Conservation (phyloP, 2,329 filamentous ascomycete genomes). For the Coleophoma eucalyptorum region DNA sequence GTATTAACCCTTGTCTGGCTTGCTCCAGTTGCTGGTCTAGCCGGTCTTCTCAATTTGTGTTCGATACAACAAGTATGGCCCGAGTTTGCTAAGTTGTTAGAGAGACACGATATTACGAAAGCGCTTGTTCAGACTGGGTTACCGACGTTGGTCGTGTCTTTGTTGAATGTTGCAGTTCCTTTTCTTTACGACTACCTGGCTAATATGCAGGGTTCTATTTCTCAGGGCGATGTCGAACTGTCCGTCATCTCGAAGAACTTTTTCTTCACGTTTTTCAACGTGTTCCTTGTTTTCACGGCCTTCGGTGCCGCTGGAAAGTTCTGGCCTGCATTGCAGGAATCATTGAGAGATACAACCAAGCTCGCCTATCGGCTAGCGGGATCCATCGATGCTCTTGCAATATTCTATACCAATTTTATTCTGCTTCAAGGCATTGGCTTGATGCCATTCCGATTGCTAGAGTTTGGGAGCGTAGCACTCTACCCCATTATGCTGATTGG, state of each 20-base stretch:
- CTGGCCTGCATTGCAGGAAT: constrained; percentile 65
- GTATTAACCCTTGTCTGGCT: constrained; percentile 88
- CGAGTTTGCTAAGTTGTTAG: constrained; percentile 61
- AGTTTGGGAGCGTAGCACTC: constrained; percentile 80
- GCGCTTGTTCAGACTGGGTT: constrained; percentile 84
- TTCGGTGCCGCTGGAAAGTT: constrained; percentile 79
- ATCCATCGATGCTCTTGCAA: constrained; percentile 69
- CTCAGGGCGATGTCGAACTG: constrained; percentile 88
- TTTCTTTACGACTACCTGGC: constrained; percentile 94
- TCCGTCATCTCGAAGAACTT: constrained; percentile 98
- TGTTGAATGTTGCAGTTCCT: constrained; percentile 85
- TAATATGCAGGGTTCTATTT: constrained; percentile 90
- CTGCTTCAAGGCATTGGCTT: constrained; percentile 91
- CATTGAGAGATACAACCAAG: constrained; percentile 73
- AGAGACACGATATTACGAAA: constrained; percentile 63
- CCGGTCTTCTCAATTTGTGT: constrained; percentile 75
- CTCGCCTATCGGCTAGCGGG: constrained; percentile 73
- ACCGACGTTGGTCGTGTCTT: constrained; percentile 78
- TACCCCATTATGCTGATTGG: constrained; percentile 77
- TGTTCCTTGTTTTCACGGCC: constrained; percentile 91
- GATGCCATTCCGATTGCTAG: constrained; percentile 86
- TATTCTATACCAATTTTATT: constrained; percentile 92
- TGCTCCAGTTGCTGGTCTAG: constrained; percentile 73
- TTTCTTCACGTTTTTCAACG: constrained; percentile 99
- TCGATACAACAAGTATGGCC: constrained; percentile 74